These are phyloP conservation scores for Oenanthe javanica DNA, from an alignment of 140 eudicot genomes.

Conservation along the genomic window DNA sequence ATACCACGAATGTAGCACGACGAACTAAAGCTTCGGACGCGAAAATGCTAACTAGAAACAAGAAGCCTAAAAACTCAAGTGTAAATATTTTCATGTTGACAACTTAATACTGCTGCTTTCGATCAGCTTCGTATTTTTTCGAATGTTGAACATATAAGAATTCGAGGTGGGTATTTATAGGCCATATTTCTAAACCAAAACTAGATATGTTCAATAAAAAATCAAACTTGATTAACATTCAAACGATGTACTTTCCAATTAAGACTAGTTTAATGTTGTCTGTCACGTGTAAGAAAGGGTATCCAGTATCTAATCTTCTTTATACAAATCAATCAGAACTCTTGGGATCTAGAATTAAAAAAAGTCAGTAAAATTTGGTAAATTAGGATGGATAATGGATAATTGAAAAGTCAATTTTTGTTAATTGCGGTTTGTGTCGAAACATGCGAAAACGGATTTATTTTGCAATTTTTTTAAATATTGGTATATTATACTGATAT, in stretches of 20 bases:
- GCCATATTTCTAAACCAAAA: background rate
- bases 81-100: background rate
- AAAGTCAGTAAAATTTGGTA: background rate
- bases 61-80: slow-evolving; percentile 1
- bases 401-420: background rate
- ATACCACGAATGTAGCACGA: slow-evolving; percentile 12
- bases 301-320: background rate
- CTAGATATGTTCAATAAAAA: background rate
- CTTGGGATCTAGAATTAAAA: background rate
- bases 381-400: too few species aligned
- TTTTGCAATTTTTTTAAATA: too few species aligned
- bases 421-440: too few species aligned
- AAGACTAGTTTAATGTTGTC: background rate
- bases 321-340: background rate
- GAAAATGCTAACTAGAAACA: background rate
- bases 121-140: background rate
- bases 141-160: background rate
- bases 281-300: background rate
- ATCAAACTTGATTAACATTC: too few species aligned
- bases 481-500: too few species aligned
- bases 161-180: background rate
- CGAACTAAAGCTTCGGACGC: slow-evolving; percentile 2
- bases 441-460: too few species aligned
- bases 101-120: background rate
- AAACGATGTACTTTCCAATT: background rate